A percentile compares a stretch with the other conserved stretches of the same genome.
phyloP scores from a whole-genome alignment of 345 rosid species.

The Brassica cretica region DNA sequence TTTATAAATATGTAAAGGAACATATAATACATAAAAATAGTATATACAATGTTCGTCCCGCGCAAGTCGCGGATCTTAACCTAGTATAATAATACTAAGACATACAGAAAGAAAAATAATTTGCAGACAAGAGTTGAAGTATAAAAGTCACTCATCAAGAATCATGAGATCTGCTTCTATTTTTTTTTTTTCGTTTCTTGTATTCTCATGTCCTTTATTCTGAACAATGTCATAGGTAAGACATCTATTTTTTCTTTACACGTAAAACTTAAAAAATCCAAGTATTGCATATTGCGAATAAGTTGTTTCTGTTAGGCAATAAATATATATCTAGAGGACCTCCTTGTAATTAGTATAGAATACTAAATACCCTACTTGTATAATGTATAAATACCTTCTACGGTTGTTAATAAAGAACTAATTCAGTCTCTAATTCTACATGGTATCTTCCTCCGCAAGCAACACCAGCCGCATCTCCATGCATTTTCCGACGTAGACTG shows the following conservation, averaged over 20 bases:
- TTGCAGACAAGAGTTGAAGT: background rate
- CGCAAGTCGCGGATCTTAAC: no score
- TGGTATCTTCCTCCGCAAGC: background rate
- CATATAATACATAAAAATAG: no score
- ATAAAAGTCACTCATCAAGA: background rate
- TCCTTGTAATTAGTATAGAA: no score
- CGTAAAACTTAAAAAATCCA: background rate
- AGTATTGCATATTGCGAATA: background rate
- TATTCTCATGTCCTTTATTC: slow-evolving; percentile 13
- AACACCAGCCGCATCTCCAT: background rate
- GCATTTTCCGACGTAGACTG: background rate
- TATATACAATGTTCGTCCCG: no score
- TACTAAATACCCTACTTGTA: no score
- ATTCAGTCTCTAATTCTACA: background rate
- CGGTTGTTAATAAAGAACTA: no score
- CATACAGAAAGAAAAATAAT: background rate
- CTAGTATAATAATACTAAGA: no score
- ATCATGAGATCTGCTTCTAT: slow-evolving; percentile 20
- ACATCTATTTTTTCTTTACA: background rate
- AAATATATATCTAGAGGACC: no score
- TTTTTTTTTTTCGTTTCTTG: slow-evolving; percentile 20
- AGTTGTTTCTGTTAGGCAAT: no score
- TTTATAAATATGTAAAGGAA: no score
- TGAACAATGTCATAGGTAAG: slow-evolving; percentile 26
- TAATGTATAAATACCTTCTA: no score